phyloP scores from a whole-genome alignment of 768 basidiomycete species.

The Amanita thiersii region DNA sequence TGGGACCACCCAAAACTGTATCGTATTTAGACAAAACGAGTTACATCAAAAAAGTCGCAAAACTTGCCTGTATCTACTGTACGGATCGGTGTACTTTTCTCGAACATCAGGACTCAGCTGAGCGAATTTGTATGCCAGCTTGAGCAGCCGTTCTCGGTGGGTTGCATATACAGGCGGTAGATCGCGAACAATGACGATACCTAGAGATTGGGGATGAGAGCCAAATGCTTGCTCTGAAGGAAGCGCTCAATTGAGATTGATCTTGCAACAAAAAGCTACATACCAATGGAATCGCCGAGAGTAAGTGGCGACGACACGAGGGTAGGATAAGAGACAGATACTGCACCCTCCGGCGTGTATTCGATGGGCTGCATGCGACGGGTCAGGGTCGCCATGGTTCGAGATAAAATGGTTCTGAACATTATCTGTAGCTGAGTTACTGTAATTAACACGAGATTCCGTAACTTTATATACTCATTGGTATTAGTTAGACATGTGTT shows the following conservation, averaged over 20 bases:
- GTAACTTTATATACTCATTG: too few relatives aligned
- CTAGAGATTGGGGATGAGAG: conserved; percentile 64
- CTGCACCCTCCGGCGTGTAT: conserved; percentile 39
- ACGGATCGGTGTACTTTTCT: conserved; percentile 69
- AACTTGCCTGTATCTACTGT: conserved; percentile 66
- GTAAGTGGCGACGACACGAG: conserved; percentile 46
- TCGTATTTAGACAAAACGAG: not conserved
- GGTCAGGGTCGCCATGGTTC: conserved; percentile 13
- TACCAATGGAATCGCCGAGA: conserved; percentile 57
- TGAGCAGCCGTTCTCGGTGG: conserved; percentile 67
- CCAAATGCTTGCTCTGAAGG: conserved; percentile 75
- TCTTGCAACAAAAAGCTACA: conserved; percentile 10
- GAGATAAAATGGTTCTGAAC: conserved; percentile 14
- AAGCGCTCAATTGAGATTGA: not conserved
- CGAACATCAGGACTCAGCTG: conserved; percentile 54
- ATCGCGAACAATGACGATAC: conserved; percentile 77
- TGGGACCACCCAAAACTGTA: conserved; percentile 98
- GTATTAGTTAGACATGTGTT: too few relatives aligned
- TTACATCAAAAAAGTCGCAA: not conserved
- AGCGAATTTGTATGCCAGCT: conserved; percentile 69
- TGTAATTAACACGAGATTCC: too few relatives aligned
- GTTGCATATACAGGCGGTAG: conserved; percentile 57
- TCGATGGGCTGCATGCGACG: conserved; percentile 18
- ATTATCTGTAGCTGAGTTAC: conserved; percentile 12
- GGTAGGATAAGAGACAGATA: conserved; percentile 55